Evolutionary conservation across 345 rosid species (phyloP).

Genomic region (Excoecaria cochinchinensis): DNA sequence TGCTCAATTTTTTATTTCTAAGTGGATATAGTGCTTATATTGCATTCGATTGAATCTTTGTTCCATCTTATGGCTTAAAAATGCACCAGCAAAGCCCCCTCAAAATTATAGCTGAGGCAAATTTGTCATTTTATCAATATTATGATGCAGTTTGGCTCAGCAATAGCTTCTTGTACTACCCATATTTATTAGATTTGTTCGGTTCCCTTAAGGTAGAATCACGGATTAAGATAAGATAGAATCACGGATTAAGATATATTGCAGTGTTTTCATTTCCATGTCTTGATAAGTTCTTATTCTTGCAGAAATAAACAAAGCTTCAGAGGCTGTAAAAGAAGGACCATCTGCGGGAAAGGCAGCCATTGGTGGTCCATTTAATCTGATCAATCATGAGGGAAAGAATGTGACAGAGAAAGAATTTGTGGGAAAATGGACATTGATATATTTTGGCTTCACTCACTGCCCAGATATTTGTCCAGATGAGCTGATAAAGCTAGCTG

Average conservation of each 20-base stretch:
- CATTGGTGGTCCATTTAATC: slow-evolving; percentile 91
- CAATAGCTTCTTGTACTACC: background rate
- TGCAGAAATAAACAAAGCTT: slow-evolving; percentile 67
- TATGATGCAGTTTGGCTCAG: background rate
- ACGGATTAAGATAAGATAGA: background rate
- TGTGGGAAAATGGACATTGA: slow-evolving; percentile 77
- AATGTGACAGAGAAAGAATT: slow-evolving; percentile 75
- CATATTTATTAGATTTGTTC: background rate
- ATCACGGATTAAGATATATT: background rate
- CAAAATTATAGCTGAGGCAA: too few species aligned
- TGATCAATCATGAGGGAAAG: slow-evolving; percentile 81
- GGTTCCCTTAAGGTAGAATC: background rate
- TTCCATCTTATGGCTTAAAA: background rate
- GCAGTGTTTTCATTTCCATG: background rate
- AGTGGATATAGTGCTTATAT: background rate
- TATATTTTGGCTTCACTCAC: slow-evolving; percentile 97
- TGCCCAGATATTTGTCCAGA: slow-evolving; percentile 99
- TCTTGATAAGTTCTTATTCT: slow-evolving; percentile 9
- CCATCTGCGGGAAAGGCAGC: slow-evolving; percentile 95
- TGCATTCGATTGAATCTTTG: background rate
- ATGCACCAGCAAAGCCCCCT: background rate
- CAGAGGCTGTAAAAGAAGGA: slow-evolving; percentile 82
- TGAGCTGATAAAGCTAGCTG: slow-evolving; percentile 80
- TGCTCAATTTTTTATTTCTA: background rate
- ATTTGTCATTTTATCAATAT: background rate